Conservation (phyloP, 768 basidiomycete genomes). For the Podaxis sp. region DNA sequence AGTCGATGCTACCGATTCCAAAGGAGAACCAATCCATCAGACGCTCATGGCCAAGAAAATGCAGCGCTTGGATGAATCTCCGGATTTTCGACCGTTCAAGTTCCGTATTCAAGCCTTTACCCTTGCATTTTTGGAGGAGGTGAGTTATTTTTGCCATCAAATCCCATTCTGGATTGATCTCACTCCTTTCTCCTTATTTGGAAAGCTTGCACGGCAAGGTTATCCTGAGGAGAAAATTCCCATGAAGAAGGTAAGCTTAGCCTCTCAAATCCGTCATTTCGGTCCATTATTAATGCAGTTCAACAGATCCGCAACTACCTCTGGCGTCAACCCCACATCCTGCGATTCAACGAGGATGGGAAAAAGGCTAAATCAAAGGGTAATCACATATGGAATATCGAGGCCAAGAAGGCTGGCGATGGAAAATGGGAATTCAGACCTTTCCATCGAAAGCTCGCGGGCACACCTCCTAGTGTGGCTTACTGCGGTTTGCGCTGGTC, state of each 20-base stretch:
- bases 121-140: constrained; percentile 91
- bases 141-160: constrained; percentile 30
- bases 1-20: constrained; percentile 93
- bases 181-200: constrained; percentile 6
- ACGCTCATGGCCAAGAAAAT: constrained; percentile 99
- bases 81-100: constrained; percentile 98
- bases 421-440: constrained; percentile 86
- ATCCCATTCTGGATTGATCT: background rate
- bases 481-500: constrained; percentile 80
- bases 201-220: constrained; percentile 77
- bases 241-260: constrained; percentile 81
- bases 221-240: constrained; percentile 94
- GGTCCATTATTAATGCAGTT: constrained; percentile 15
- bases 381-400: constrained; percentile 99
- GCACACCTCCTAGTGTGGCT: constrained; percentile 77
- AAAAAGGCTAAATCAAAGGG: constrained; percentile 99
- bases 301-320: constrained; percentile 87
- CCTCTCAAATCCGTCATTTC: background rate
- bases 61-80: constrained; percentile 94
- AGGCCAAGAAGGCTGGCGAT: constrained; percentile 81
- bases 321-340: constrained; percentile 92
- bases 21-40: constrained; percentile 97
- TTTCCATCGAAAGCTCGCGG: constrained; percentile 86
- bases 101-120: constrained; percentile 99
- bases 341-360: constrained; percentile 97